Evolutionary conservation across 164 flowering plant genomes (phyloP).

Genomic region (Euptelea pleiosperma): DNA sequence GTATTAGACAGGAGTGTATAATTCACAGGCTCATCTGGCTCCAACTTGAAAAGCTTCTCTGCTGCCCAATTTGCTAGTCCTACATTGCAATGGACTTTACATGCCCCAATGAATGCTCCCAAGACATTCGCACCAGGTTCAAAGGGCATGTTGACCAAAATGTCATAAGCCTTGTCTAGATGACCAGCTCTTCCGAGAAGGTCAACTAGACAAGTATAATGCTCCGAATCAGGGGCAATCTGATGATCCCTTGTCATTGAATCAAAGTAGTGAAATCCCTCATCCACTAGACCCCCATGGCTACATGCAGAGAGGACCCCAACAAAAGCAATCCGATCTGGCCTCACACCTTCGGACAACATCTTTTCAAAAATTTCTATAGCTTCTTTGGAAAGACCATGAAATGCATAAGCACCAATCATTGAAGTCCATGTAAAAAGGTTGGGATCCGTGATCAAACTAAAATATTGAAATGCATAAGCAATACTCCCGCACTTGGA

Average conservation of each 20-base stretch:
- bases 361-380: constrained; percentile 43
- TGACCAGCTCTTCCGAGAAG: constrained; percentile 66
- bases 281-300: constrained; percentile 51
- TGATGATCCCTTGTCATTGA: constrained; percentile 41
- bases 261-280: constrained; percentile 51
- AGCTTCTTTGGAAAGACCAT: constrained; percentile 48
- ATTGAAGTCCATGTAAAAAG: constrained; percentile 64
- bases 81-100: constrained; percentile 44
- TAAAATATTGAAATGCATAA: constrained; percentile 36
- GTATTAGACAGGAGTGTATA: constrained; percentile 50
- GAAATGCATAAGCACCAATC: constrained; percentile 48
- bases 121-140: constrained; percentile 31
- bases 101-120: constrained; percentile 58
- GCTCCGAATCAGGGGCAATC: constrained; percentile 52
- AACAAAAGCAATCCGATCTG: constrained; percentile 52
- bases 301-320: constrained; percentile 68
- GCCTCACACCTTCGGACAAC: constrained; percentile 39
- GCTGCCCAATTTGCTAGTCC: constrained; percentile 50
- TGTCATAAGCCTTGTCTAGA: constrained; percentile 43
- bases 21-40: constrained; percentile 47
- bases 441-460: constrained; percentile 35
- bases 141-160: constrained; percentile 37
- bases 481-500: constrained; percentile 53
- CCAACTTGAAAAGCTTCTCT: constrained; percentile 42
- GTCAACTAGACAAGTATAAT: constrained; percentile 62